Base-by-base conservation (phyloP, 2,329 filamentous ascomycete genomes). In the Canariomyces notabilis region DNA sequence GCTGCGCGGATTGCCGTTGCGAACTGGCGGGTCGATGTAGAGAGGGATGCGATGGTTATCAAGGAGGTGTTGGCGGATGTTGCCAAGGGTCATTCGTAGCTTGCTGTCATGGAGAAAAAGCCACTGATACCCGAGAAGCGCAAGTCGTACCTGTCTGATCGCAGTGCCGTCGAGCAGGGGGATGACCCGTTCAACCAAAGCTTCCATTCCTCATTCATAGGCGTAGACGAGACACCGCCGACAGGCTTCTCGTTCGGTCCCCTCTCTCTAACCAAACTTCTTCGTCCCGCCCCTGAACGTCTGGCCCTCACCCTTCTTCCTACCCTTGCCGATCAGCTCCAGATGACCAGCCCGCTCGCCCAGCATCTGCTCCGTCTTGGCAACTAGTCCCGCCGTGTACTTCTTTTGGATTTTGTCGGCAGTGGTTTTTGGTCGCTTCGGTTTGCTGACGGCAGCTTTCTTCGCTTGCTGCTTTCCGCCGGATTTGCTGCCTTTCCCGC, bases 1-100 rank as follows among this genome's bases (percentile, higher is more conserved):
- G 90, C 90, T 7, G 85, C 83, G 50, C 76, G 91, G n/a, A 79
- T 95, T 56, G 90, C 91, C 0, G 80, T 95, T 34, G 85, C 86
- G 32, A 96, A 87, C 59, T 95, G 89, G 88, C 79, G 79, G 64
- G 83, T 87, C 2, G 75, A 90, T 59, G 73, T 82, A 0, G 73
- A 81, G 38, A 73, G 75, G 49, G 89, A 95, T 61, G 67, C 83
- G 49, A 67, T 66, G 16, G 63, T 88, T n/a, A 76, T 94, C 14
- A 75, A 70, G 50, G 67, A 73, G 5, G 81, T 90, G 57, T 37
- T 61, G 48, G 48, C 37, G 6, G 44, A n/a, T n/a, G 32, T 53
- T 20, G 51, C 49, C 5, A 49, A 50, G 36, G 44, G 40, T 29
- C 37, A 36, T 21, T 32, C 26, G 11, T 9, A n/a, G 23, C 15